Evolutionary conservation across 2,329 filamentous ascomycete genomes (phyloP), one percentile per base, ranked within the genome.

Genomic region (Pyrenophora graminea): DNA sequence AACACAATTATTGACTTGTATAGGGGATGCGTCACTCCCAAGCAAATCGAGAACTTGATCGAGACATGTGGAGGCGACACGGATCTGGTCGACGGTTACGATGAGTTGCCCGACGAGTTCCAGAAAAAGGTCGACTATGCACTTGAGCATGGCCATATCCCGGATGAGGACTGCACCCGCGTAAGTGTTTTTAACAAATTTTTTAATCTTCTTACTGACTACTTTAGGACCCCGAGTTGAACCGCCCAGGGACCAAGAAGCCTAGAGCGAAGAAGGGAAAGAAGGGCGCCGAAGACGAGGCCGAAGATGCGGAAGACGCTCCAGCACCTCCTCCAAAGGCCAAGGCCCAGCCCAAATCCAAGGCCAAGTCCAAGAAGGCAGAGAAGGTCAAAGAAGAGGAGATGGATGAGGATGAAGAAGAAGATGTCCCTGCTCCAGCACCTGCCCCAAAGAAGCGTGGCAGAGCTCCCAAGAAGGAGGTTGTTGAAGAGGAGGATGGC

Each of bases 11-110:
- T 37, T 67, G 30, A 66, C 45, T 19, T 10, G 6, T 3, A 18
- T 43, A 96, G 92, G 92, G 92, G 93, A 25, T 97, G 93, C 64
- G 84, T 92, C 31, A 96, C 91, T 13, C 91, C 91, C 18, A 79
- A 81, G 47, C 84, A 90, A 65, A 77, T 97, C 52, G 66, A 77
- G 49, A 86, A 89, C 57, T 74, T 91, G 40, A 82, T 86, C 52
- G 79, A 85, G 5, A 71, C 77, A 6, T 80, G 85, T 55, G 77
- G 76, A 5, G 76, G 74, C 17, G 82, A 91, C 53, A 83, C 84
- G 62, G 83, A 89, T 38, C 74, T 82, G 53, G 79, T 97, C 48
- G 90, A 96, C 68, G 91, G 90, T 52, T 95, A 83, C 58, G 90
- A 95, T 18, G 90, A 94, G 56, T 74, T 96, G 3, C 76, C 85